phyloP scores from a whole-genome alignment of 1,284 basidiomycete species.

The Cystobasidium slooffiae region DNA sequence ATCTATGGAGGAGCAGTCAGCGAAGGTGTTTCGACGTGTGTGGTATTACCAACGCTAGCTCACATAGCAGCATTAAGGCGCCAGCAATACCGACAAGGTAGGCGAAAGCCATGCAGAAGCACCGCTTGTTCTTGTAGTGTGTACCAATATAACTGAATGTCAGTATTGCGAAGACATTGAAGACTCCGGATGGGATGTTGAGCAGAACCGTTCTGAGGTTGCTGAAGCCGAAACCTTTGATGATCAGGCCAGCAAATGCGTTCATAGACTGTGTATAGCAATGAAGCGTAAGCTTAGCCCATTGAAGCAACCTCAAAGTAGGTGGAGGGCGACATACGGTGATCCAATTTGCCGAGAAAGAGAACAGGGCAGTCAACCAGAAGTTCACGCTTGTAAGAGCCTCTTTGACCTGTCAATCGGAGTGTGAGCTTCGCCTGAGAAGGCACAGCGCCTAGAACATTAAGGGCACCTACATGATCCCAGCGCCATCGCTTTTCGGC shows the following conservation, averaged over 20 bases:
- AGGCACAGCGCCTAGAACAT: background rate
- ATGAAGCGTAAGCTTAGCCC: background rate
- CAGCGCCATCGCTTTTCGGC: constrained; percentile 1
- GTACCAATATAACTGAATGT: background rate
- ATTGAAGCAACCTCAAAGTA: background rate
- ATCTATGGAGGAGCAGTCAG: background rate
- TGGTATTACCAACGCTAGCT: background rate
- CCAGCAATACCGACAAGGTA: constrained; percentile 13
- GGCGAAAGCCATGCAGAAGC: constrained; percentile 16
- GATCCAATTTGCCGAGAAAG: constrained; percentile 18
- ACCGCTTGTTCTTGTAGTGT: background rate
- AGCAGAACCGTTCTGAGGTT: constrained; percentile 11
- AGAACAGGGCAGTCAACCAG: constrained; percentile 10
- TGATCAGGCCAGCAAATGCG: constrained; percentile 9
- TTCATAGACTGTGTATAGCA: constrained; percentile 8
- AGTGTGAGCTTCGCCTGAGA: background rate
- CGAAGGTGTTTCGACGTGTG: no score
- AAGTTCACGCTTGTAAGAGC: background rate
- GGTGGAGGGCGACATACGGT: background rate
- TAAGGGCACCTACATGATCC: background rate
- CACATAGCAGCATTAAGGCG: constrained; percentile 7
- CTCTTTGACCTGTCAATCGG: background rate
- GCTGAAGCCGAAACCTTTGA: constrained; percentile 26
- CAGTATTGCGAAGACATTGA: constrained; percentile 5
- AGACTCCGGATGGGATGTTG: constrained; percentile 1